phyloP scores from a whole-genome alignment of 768 basidiomycete species.

The Suillus bovinus region DNA sequence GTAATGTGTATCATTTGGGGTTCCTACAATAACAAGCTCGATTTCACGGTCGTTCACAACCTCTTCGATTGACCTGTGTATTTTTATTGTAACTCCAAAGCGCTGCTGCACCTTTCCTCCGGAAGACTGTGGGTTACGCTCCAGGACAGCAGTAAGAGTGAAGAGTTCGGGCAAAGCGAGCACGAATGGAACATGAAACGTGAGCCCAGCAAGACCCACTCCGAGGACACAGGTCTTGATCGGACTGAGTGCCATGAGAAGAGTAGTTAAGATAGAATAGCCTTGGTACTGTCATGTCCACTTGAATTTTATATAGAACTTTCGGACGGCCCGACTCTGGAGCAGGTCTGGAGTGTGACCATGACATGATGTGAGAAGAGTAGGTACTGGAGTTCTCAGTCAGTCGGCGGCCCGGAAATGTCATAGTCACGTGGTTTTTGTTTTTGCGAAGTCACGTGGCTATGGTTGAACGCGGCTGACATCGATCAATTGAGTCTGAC shows the following conservation, averaged over 20 bases:
- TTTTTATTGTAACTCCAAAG: conserved; percentile 58
- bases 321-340: conserved; percentile 10
- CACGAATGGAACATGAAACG: conserved; percentile 82
- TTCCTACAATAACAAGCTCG: conserved; percentile 68
- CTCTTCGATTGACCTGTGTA: conserved; percentile 60
- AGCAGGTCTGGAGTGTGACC: conserved; percentile 5
- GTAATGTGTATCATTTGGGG: conserved; percentile 77
- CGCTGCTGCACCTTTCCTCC: conserved; percentile 66
- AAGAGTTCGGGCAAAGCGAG: conserved; percentile 70
- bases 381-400: not conserved
- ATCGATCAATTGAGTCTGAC: no score
- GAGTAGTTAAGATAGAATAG: not conserved
- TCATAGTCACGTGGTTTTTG: not conserved
- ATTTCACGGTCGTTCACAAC: conserved; percentile 64
- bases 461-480: conserved; percentile 14
- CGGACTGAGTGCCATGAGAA: conserved; percentile 35
- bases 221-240: conserved; percentile 75
- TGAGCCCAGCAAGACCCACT: conserved; percentile 72
- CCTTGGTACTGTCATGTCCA: not conserved
- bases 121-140: conserved; percentile 61
- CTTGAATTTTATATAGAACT: conserved; percentile 9
- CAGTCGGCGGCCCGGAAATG: not conserved
- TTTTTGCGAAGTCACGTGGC: not conserved
- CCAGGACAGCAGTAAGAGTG: conserved; percentile 70
- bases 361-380: conserved; percentile 14